Evolutionary conservation across 257 asterid genomes (phyloP).

Genomic region (Ehretia macrophylla): DNA sequence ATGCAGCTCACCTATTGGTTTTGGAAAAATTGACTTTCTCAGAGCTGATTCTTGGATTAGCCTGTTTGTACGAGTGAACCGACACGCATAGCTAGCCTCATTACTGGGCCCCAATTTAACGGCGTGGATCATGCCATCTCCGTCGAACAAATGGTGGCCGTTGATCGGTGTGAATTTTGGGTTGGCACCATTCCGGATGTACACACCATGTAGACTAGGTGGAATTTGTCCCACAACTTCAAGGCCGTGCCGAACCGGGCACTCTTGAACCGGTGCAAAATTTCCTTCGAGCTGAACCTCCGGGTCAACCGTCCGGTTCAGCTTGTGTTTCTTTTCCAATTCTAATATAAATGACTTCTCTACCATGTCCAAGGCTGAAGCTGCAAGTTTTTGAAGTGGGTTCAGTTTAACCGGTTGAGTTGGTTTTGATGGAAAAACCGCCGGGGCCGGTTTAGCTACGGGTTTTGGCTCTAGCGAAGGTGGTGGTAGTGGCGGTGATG

Average conservation of each 20-base stretch:
- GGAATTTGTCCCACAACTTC: constrained; percentile 51
- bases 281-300: constrained; percentile 56
- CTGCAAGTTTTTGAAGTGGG: constrained; percentile 42
- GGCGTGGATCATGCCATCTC: constrained; percentile 70
- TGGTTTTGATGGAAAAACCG: background rate
- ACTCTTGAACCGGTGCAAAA: constrained; percentile 55
- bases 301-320: constrained; percentile 47
- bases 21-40: constrained; percentile 46
- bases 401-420: constrained; percentile 18
- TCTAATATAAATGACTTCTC: constrained; percentile 29
- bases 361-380: constrained; percentile 35
- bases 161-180: constrained; percentile 38
- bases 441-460: background rate
- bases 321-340: constrained; percentile 32
- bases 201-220: constrained; percentile 30
- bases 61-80: constrained; percentile 51
- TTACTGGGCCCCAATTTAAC: constrained; percentile 28
- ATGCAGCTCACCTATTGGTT: constrained; percentile 58
- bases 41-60: constrained; percentile 37
- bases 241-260: constrained; percentile 48
- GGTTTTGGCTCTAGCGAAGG: constrained; percentile 3
- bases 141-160: constrained; percentile 69
- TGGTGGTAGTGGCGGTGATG: background rate
- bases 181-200: constrained; percentile 59
- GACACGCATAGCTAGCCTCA: constrained; percentile 45